Evolutionary conservation across 305 asterid genomes (phyloP).

Genomic region (Euphrasia arctica): DNA sequence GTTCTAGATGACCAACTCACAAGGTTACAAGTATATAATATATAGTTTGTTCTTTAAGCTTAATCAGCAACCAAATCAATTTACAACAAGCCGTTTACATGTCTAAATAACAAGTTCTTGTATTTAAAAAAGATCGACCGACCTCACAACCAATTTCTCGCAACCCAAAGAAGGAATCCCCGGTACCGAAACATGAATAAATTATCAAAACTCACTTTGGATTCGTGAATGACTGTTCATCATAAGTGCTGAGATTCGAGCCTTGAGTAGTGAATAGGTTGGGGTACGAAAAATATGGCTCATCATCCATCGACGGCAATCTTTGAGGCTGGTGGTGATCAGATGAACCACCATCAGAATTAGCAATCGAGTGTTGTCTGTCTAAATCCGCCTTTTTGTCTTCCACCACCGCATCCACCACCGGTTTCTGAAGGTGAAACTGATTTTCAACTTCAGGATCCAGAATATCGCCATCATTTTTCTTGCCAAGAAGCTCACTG

Average conservation of each 20-base stretch:
- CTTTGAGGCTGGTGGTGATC: constrained; percentile 66
- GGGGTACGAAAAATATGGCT: constrained; percentile 68
- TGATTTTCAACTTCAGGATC: not conserved
- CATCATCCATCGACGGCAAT: constrained; percentile 80
- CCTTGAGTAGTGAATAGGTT: constrained; percentile 68
- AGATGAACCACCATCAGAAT: constrained; percentile 30
- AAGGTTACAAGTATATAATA: not conserved
- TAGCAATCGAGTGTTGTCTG: constrained; percentile 32
- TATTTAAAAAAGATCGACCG: constrained; percentile 4
- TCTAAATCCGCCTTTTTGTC: not conserved
- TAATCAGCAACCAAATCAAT: constrained; percentile 18
- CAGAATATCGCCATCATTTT: constrained; percentile 25
- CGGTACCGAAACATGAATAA: not conserved
- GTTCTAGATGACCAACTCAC: constrained; percentile 13
- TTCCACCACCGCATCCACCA: not conserved
- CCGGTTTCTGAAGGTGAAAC: not conserved
- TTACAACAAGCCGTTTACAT: constrained; percentile 19
- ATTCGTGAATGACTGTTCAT: constrained; percentile 41
- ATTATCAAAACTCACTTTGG: constrained; percentile 32
- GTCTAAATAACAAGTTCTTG: not conserved
- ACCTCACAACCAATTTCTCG: not conserved
- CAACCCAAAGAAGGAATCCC: constrained; percentile 13
- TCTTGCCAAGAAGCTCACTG: constrained; percentile 54
- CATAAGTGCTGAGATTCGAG: constrained; percentile 37
- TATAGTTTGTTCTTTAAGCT: not conserved